Conservation (phyloP, 345 rosid genomes). For the Excoecaria agallocha region DNA sequence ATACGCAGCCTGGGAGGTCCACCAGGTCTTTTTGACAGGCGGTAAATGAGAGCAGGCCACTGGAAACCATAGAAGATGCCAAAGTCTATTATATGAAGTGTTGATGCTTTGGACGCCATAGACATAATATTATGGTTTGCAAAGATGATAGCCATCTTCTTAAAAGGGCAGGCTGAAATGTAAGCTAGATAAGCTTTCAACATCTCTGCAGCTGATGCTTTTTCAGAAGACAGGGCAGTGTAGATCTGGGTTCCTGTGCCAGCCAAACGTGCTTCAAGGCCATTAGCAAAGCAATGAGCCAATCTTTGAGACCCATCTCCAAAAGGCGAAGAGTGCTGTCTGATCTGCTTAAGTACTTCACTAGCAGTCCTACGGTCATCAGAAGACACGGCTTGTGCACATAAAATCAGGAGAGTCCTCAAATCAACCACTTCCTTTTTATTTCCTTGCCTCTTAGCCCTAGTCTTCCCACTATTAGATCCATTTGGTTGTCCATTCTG, state of each 20-base stretch:
- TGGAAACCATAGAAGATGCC: constrained; percentile 35
- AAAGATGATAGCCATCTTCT: constrained; percentile 24
- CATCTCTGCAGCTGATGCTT: constrained; percentile 23
- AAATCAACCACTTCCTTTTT: constrained; percentile 77
- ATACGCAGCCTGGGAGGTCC: constrained; percentile 37
- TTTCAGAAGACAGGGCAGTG: constrained; percentile 16
- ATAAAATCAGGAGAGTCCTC: constrained; percentile 65
- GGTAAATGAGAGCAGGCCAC: constrained; percentile 37
- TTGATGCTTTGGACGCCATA: constrained; percentile 20
- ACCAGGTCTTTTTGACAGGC: constrained; percentile 22
- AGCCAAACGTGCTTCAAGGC: constrained; percentile 76
- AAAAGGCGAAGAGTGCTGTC: constrained; percentile 78
- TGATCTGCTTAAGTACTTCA: constrained; percentile 71
- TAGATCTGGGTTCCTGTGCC: constrained; percentile 29
- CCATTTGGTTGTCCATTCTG: constrained; percentile 44
- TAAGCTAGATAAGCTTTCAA: constrained; percentile 33
- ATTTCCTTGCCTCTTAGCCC: constrained; percentile 48
- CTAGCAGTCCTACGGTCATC: constrained; percentile 60
- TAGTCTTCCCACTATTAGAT: constrained; percentile 41
- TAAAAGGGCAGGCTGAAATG: constrained; percentile 30
- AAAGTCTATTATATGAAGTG: constrained; percentile 31
- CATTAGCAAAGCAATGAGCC: constrained; percentile 78
- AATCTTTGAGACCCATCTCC: constrained; percentile 94
- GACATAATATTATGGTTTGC: constrained; percentile 22
- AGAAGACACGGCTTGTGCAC: constrained; percentile 87